Base-by-base conservation (phyloP, 257 asterid genomes). In the Ophiorrhiza pumila region DNA sequence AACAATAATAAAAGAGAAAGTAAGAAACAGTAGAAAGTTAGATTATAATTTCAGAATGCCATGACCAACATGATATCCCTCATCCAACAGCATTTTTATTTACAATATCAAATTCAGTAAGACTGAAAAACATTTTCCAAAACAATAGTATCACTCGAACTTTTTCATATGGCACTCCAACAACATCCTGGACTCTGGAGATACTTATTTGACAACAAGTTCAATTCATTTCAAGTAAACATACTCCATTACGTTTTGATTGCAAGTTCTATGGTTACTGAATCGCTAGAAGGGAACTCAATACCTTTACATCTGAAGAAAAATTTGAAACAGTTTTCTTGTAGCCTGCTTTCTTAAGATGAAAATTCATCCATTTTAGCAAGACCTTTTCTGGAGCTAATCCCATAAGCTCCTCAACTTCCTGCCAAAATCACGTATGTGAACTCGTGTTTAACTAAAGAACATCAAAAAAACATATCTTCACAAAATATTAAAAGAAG, bases 281-380 rank as follows among this genome's bases (percentile, higher is more conserved):
- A 55, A 57, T 29, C 49, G 55, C 64, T 34, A 62, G 72, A 39
- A 61, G 63, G 72, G 77, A 58, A 45, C 32, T 56, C 55, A 52
- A 55, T 81, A 94, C 98, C 96, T 94, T 94, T 84, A 94, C 35
- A 76, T 94, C 98, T 29, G 98, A 89, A 65, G 97, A 83, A 86
- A 94, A 94, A 83, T 94, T 94, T 68, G 96, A 22, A 59, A 94
- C 97, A 53, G 86, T 81, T 78, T 89, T 94, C 69, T 90, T 73
- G 85, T 91, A 94, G 73, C 98, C 98, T 5, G 87, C 97, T 88
- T 88, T 91, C 79, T 88, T 89, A 34, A 93, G 97, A 86, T 91
- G 98, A 83, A 93, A 93, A 84, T 93, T 93, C 98, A 89, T 93
- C 98, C 98, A 94, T 76, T 87, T 94, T 74, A 91, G 82, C 57